Percentiles rank a stretch among this genome's conserved stretches.
phyloP scores from a whole-genome alignment of 2,329 filamentous ascomycete genomes.

The Aspergillus japonicus region DNA sequence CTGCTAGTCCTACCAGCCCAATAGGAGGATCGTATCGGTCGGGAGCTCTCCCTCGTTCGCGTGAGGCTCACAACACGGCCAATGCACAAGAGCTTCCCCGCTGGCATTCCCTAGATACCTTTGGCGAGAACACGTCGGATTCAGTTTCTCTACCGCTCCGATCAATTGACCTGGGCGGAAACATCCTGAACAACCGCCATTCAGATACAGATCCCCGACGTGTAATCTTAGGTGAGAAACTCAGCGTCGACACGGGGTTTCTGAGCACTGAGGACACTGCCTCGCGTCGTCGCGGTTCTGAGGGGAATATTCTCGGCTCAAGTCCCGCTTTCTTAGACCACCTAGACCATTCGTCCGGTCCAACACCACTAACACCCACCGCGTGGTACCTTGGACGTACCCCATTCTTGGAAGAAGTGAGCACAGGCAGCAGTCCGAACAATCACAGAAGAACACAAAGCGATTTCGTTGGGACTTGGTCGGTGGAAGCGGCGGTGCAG shows the following conservation, averaged over 20 bases:
- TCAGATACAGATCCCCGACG: conserved; percentile 45
- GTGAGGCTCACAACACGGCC: conserved; percentile 21
- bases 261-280: conserved; percentile 59
- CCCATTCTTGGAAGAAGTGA: conserved; percentile 44
- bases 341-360: conserved; percentile 42
- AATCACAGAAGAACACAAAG: conserved; percentile 51
- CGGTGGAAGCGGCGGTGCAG: conserved; percentile 28
- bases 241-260: conserved; percentile 57
- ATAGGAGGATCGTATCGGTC: conserved; percentile 28
- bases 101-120: conserved; percentile 22
- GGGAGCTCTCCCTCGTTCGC: conserved; percentile 27
- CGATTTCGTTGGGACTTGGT: conserved; percentile 52
- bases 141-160: conserved; percentile 5
- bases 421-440: conserved; percentile 23
- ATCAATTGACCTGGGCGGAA: conserved; percentile 7
- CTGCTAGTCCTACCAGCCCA: conserved; percentile 36
- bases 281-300: conserved; percentile 64
- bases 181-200: conserved; percentile 6
- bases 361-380: conserved; percentile 63
- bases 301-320: conserved; percentile 63
- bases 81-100: conserved; percentile 13
- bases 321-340: conserved; percentile 44
- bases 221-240: conserved; percentile 73
- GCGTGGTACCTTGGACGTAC: conserved; percentile 61
- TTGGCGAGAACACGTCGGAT: conserved; percentile 9